Percentiles rank a stretch among this genome's conserved stretches.
Evolutionary conservation across 306 rosid genomes (phyloP).

Genomic region (Trifolium repens): DNA sequence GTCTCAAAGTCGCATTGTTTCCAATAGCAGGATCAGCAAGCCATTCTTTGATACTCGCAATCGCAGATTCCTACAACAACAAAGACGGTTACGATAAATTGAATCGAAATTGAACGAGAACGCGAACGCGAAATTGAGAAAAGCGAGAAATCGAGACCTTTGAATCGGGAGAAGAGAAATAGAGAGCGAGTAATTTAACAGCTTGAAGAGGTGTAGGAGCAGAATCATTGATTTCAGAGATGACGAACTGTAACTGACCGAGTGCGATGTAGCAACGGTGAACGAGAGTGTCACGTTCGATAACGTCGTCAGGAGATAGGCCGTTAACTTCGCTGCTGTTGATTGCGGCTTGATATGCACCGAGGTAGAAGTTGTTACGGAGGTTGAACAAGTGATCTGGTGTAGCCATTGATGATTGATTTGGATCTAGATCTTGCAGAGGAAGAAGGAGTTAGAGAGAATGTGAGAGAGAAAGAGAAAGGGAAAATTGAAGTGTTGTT

Average conservation of each 20-base stretch:
- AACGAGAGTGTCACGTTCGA: conserved; percentile 81
- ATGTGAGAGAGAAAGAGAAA: background rate
- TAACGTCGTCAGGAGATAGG: conserved; percentile 76
- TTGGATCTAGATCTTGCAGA: conserved; percentile 30
- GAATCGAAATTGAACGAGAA: background rate
- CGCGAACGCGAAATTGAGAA: conserved; percentile 20
- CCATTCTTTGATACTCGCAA: conserved; percentile 75
- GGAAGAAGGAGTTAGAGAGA: background rate
- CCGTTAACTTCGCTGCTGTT: conserved; percentile 74
- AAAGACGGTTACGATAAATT: background rate
- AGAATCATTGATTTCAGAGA: conserved; percentile 79
- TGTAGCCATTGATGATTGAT: conserved; percentile 48
- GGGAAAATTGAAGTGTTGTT: background rate
- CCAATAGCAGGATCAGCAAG: conserved; percentile 86
- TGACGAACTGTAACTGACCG: conserved; percentile 72
- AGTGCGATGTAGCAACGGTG: conserved; percentile 92
- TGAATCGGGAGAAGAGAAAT: conserved; percentile 66
- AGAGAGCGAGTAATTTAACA: conserved; percentile 88
- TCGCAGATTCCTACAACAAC: conserved; percentile 63
- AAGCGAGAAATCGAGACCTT: conserved; percentile 51
- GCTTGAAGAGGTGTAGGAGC: conserved; percentile 95
- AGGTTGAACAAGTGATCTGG: conserved; percentile 88
- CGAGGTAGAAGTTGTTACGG: conserved; percentile 87
- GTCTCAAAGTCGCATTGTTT: conserved; percentile 68
- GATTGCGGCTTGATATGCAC: conserved; percentile 92